Conservation (phyloP, 164 flowering plant species). For the Tetracentron sinense region DNA sequence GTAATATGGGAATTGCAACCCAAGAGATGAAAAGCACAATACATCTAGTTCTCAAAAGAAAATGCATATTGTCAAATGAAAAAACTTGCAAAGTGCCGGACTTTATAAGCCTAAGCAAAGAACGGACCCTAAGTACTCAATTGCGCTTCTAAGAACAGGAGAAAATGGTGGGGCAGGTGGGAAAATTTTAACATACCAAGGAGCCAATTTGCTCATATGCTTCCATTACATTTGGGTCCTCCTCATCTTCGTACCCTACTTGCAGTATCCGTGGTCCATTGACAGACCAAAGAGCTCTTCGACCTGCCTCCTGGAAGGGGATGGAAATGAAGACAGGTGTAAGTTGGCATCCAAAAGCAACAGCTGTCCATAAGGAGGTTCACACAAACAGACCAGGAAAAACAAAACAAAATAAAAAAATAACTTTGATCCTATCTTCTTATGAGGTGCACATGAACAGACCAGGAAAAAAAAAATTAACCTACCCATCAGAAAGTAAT, state of each 20-base stretch:
- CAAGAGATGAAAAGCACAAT: no score
- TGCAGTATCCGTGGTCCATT: slow-evolving; percentile 87
- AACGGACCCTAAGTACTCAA: background rate
- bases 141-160: background rate
- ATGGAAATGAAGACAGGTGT: background rate
- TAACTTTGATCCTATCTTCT: background rate
- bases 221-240: slow-evolving; percentile 88
- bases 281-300: slow-evolving; percentile 87
- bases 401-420: background rate
- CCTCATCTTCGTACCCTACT: slow-evolving; percentile 89
- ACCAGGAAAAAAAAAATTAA: background rate
- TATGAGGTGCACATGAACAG: background rate
- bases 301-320: slow-evolving; percentile 71
- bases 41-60: no score
- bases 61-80: no score
- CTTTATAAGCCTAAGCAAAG: no score
- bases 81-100: no score
- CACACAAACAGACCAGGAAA: background rate
- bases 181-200: slow-evolving; percentile 44
- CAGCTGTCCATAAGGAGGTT: background rate
- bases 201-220: slow-evolving; percentile 89
- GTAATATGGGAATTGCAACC: no score
- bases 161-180: background rate
- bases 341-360: background rate
- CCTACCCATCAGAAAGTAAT: background rate